Evolutionary conservation across 2,329 filamentous ascomycete genomes (phyloP), one percentile per base, ranked within the genome.

Genomic region (Triangularia verruculosa): DNA sequence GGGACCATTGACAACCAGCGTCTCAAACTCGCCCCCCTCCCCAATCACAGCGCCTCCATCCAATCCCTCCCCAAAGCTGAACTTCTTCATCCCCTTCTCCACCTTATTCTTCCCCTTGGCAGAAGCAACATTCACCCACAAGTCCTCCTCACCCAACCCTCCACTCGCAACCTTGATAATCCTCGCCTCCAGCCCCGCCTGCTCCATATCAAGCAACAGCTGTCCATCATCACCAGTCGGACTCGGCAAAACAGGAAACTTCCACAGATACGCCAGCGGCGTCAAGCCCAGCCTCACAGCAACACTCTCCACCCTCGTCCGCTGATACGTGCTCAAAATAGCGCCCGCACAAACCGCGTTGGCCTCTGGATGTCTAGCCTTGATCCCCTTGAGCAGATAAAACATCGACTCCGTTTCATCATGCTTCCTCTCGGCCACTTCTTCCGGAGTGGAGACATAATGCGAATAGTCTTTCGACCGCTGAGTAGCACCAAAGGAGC

Each of bases 1-100:
- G 8, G 94, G 94, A 11, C 94, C 95, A 76, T 93, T 87, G 34
- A 98, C 73, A 53, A 95, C 92, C 59, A 98, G 79, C 28, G 93
- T 98, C 82, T 98, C 95, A 76, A 96, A 98, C 79, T 98, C 95
- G 3, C 95, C 95, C 5, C 95, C 95, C 75, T 98, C 95, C 0
- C 95, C 95, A 17, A 98, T 78, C 9, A 93, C 86, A 8, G 91
- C 90, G 0, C 91, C 92, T 17, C n/a, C 11, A 47, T 47, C 39
- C n/a, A 47, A 20, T 67, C 82, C 78, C 65, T 84, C 79, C 71
- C 64, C 79, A 66, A 83, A 78, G 53, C 90, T 89, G 77, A 96
- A 96, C 66, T 86, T 83, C 57, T 80, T 78, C 73, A 92, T 82
- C 0, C 86, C 81, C 47, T 74, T 78, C 71, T 80, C 78, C 53